phyloP scores from a whole-genome alignment of 805 yeast species.

The Yarrowia keelungensis region DNA sequence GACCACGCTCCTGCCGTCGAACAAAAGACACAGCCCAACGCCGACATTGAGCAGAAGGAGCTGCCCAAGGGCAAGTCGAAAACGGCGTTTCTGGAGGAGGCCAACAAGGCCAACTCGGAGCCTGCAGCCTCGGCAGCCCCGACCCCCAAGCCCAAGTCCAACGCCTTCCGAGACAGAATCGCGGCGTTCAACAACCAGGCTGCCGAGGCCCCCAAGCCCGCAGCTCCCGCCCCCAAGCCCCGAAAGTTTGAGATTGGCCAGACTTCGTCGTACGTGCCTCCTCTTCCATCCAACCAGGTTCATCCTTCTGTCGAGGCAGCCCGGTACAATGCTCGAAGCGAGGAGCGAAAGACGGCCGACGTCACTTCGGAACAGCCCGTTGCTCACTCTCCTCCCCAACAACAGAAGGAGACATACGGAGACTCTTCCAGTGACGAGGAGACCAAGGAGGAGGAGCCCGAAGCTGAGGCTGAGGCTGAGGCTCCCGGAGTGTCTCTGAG shows the following conservation, averaged over 20 bases:
- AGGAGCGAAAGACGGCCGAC: slow-evolving; percentile 38
- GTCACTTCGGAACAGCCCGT: slow-evolving; percentile 39
- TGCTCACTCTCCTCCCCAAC: slow-evolving; percentile 49
- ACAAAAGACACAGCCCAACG: slow-evolving; percentile 40
- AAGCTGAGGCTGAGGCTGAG: slow-evolving; percentile 54
- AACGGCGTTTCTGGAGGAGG: slow-evolving; percentile 41
- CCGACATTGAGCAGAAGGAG: slow-evolving; percentile 43
- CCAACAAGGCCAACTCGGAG: slow-evolving; percentile 37
- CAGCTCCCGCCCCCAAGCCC: slow-evolving; percentile 53
- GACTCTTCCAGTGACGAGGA: slow-evolving; percentile 45
- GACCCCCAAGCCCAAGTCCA: slow-evolving; percentile 39
- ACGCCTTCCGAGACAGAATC: slow-evolving; percentile 56
- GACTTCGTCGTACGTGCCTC: slow-evolving; percentile 66
- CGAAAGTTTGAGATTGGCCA: slow-evolving; percentile 60
- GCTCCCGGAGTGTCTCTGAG: slow-evolving; percentile 81
- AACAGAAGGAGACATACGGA: slow-evolving; percentile 42
- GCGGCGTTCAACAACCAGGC: slow-evolving; percentile 56
- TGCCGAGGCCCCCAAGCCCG: slow-evolving; percentile 47
- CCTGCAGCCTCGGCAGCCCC: slow-evolving; percentile 24
- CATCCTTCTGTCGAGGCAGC: slow-evolving; percentile 38
- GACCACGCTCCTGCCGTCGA: slow-evolving; percentile 39
- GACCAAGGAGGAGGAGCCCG: slow-evolving; percentile 35
- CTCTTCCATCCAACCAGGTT: slow-evolving; percentile 43
- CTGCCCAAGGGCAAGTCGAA: slow-evolving; percentile 41
- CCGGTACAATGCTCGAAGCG: slow-evolving; percentile 36